phyloP scores from a whole-genome alignment of 805 yeast species.

The Yarrowia deformans region DNA sequence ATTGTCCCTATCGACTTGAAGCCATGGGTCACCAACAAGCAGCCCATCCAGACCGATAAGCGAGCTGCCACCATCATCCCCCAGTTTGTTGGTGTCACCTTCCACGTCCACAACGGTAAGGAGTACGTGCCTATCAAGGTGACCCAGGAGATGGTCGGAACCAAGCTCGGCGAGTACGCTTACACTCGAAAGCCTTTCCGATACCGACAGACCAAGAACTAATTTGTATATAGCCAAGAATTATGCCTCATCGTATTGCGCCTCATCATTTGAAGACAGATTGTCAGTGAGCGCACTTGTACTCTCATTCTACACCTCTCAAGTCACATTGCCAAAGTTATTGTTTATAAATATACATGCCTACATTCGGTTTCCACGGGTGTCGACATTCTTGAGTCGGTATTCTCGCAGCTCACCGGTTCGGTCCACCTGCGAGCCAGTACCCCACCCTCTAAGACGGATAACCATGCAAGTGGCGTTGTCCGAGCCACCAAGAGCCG shows the following conservation, averaged over 20 bases:
- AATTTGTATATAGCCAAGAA: slow-evolving; percentile 37
- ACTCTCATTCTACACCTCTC: background rate
- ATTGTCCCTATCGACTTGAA: slow-evolving; percentile 94
- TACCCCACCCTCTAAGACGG: slow-evolving; percentile 89
- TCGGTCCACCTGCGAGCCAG: slow-evolving; percentile 77
- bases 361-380: slow-evolving; percentile 27
- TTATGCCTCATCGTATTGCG: background rate
- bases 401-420: slow-evolving; percentile 84
- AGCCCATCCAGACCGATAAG: slow-evolving; percentile 95
- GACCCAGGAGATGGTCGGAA: slow-evolving; percentile 96
- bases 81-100: slow-evolving; percentile 91
- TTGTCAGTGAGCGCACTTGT: no score
- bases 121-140: slow-evolving; percentile 88
- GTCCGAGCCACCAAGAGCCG: slow-evolving; percentile 89
- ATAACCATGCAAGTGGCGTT: slow-evolving; percentile 92
- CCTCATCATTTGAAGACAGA: no score
- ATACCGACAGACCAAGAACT: slow-evolving; percentile 52
- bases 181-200: slow-evolving; percentile 89
- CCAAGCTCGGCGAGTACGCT: slow-evolving; percentile 93
- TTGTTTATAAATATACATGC: slow-evolving; percentile 36
- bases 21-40: slow-evolving; percentile 77
- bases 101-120: slow-evolving; percentile 95
- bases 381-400: slow-evolving; percentile 58
- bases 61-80: slow-evolving; percentile 94
- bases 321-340: slow-evolving; percentile 17